These are phyloP conservation scores for Eucalyptus virginea DNA, from an alignment of 345 rosid genomes.

Conservation along the genomic window DNA sequence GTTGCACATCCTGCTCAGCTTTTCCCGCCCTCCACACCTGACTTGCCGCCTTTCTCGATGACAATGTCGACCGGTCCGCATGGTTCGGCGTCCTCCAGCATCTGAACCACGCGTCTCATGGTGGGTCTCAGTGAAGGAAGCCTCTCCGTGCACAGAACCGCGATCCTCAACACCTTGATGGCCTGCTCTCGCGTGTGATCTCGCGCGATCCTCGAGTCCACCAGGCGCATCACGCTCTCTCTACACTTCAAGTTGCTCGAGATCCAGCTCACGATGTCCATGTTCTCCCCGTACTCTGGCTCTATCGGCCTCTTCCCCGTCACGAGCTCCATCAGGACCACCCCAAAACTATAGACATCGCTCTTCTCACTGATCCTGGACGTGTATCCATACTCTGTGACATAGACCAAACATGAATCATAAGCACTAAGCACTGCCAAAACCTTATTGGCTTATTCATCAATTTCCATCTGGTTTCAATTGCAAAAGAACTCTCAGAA, in stretches of 20 bases:
- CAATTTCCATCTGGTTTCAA: neutral
- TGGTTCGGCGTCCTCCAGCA: constrained; percentile 76
- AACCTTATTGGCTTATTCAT: neutral
- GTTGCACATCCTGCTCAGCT: neutral
- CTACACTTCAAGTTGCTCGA: constrained; percentile 42
- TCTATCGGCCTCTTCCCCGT: constrained; percentile 80
- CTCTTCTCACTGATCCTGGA: constrained; percentile 76
- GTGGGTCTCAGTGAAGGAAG: constrained; percentile 57
- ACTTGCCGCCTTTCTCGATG: neutral
- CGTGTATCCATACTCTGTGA: constrained; percentile 80
- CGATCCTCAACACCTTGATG: constrained; percentile 51
- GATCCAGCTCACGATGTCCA: constrained; percentile 74
- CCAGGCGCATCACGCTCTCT: constrained; percentile 36
- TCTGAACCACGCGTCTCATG: constrained; percentile 80
- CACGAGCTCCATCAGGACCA: constrained; percentile 84
- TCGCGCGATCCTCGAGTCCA: constrained; percentile 57
- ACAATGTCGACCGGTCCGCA: constrained; percentile 43
- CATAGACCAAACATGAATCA: neutral
- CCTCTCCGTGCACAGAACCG: constrained; percentile 55
- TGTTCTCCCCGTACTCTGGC: constrained; percentile 64
- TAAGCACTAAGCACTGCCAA: neutral
- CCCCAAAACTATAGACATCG: constrained; percentile 94
- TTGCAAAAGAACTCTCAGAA: neutral
- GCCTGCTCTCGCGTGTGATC: constrained; percentile 43
- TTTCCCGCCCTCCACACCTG: neutral